Evolutionary conservation across 768 basidiomycete genomes (phyloP), one percentile per base, ranked within the genome.

Genomic region (Phanerodontia chrysosporium): DNA sequence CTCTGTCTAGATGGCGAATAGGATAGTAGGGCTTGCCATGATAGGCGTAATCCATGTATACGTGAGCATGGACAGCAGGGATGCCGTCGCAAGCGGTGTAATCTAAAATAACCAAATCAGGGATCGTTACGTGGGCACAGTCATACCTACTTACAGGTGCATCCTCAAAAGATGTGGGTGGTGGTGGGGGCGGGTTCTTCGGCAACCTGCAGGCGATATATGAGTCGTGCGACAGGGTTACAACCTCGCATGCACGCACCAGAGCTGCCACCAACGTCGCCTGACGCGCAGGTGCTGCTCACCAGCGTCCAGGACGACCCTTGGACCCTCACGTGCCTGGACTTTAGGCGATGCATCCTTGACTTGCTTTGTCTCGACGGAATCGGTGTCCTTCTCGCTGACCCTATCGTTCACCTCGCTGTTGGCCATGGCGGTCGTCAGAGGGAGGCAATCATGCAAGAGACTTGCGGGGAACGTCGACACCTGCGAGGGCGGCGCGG

Each of bases 21-120:
- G 22, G 45, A 42, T 30, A 32, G 32, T 29, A 12, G 39, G 39
- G 46, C 51, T 44, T 60, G 78, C 82, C 82, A 83, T 83, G 21
- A 85, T 72, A 0, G 81, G 81, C 1, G 78, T 80, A 32, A 90
- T 82, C 84, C 87, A 90, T 36, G 77, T 67, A 66, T 83, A 90
- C 0, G 85, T 85, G 42, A 90, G 71, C 30, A 81, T 71, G 16
- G 84, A 83, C 48, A 89, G 66, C 22, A 85, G 66, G 29, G 81
- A 86, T 3, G 86, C 85, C 16, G 73, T 71, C 0, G 77, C 80
- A 16, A 88, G 69, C 0, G 90, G 89, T 32, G 83, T 85, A 45
- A 82, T 66, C 73, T 83, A 65, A 2, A 57, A 10, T 46, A 16
- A 25, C 2, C 12, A 12, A 4, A 7, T 32, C 6, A 39, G n/a